Percentiles rank a stretch among this genome's conserved stretches.
phyloP scores from a whole-genome alignment of 495 filamentous ascomycete species.

The Copromyces sp. region DNA sequence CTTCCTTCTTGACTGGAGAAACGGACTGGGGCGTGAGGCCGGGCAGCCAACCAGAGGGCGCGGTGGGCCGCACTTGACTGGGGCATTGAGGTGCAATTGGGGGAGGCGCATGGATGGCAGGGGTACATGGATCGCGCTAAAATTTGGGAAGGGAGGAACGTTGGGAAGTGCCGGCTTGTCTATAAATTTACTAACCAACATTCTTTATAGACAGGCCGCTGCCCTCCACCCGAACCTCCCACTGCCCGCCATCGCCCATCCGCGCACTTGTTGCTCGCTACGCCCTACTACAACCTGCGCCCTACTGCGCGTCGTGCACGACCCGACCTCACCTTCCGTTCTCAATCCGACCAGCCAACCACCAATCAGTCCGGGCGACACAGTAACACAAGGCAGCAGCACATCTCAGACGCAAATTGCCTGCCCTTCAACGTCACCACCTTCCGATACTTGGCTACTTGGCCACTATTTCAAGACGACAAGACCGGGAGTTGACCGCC shows the following conservation, averaged over 20 bases:
- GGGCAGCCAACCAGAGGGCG: background rate
- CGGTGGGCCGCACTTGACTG: background rate
- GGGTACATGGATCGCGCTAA: constrained; percentile 24
- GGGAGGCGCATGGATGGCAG: constrained; percentile 16
- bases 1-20: background rate
- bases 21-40: background rate
- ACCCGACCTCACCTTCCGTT: background rate
- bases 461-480: background rate
- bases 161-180: constrained; percentile 24
- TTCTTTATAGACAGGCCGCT: constrained; percentile 29
- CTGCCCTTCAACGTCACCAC: background rate
- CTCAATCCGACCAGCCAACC: background rate
- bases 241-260: constrained; percentile 11
- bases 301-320: background rate
- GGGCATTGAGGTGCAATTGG: background rate
- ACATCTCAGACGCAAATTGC: background rate
- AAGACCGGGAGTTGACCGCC: background rate
- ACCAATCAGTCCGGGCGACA: constrained; percentile 5
- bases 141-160: constrained; percentile 19
- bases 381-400: background rate
- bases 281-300: constrained; percentile 2
- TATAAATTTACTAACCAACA: constrained; percentile 32
- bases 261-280: constrained; percentile 14
- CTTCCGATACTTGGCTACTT: background rate
- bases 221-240: constrained; percentile 29